Evolutionary conservation across 1,284 basidiomycete species (phyloP).

Genomic region (Tilletia indica): DNA sequence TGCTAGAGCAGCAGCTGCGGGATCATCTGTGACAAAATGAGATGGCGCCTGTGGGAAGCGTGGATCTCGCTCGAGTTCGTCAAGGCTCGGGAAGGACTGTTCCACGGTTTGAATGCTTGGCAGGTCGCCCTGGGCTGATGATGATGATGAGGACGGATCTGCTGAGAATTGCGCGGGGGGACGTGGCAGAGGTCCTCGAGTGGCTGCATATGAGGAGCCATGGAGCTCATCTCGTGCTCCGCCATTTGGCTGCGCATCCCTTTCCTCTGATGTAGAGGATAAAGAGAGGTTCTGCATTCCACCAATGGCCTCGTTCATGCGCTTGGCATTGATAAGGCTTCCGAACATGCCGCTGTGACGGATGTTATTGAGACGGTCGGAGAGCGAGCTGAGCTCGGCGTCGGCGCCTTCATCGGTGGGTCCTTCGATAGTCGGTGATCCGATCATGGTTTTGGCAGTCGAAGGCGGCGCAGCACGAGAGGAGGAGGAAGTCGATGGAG

Average conservation of each 20-base stretch:
- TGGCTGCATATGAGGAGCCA: background rate
- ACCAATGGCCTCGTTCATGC: constrained; percentile 6
- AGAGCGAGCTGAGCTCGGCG: constrained; percentile 25
- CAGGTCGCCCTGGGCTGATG: background rate
- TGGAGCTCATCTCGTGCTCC: background rate
- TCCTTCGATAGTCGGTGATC: background rate
- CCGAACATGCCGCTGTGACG: constrained; percentile 25
- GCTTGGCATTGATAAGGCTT: constrained; percentile 14
- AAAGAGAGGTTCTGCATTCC: constrained; percentile 1
- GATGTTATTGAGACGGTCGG: constrained; percentile 36
- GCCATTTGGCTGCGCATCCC: background rate
- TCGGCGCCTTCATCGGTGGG: background rate
- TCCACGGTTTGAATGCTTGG: constrained; percentile 28
- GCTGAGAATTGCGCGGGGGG: background rate
- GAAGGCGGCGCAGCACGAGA: background rate
- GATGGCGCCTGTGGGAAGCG: constrained; percentile 32
- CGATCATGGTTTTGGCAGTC: background rate
- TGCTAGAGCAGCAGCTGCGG: constrained; percentile 11
- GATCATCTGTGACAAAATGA: constrained; percentile 22
- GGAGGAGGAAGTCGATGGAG: background rate
- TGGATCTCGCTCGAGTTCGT: constrained; percentile 35
- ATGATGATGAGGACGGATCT: background rate
- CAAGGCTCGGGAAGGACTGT: constrained; percentile 39
- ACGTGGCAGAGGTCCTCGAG: background rate
- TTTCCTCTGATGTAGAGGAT: background rate